Percentiles rank a stretch among this genome's conserved stretches.
Evolutionary conservation across 805 yeast genomes (phyloP).

Genomic region (Metschnikowia anglica): DNA sequence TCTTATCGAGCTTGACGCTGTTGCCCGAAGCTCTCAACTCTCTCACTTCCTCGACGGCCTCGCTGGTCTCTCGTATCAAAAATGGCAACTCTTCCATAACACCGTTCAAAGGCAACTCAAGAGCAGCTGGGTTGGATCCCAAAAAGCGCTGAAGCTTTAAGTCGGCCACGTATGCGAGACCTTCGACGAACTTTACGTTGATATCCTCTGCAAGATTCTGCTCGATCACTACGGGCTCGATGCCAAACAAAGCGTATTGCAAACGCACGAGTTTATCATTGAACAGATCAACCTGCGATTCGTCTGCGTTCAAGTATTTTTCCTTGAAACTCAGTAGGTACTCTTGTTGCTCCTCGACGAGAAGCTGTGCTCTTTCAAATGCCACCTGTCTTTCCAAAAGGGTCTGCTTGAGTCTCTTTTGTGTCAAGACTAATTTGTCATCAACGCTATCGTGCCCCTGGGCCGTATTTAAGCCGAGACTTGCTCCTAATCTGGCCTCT

Average conservation of each 20-base stretch:
- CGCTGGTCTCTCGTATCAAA: conserved; percentile 32
- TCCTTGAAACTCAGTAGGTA: conserved; percentile 58
- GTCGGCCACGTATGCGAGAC: conserved; percentile 67
- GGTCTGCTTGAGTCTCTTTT: conserved; percentile 73
- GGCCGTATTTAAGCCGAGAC: conserved; percentile 27
- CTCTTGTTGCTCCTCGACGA: conserved; percentile 42
- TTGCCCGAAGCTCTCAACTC: conserved; percentile 47
- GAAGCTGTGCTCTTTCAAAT: conserved; percentile 55
- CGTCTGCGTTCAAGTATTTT: conserved; percentile 54
- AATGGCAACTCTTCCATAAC: conserved; percentile 43
- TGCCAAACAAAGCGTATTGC: conserved; percentile 83
- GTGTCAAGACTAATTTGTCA: conserved; percentile 35
- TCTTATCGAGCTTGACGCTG: conserved; percentile 33
- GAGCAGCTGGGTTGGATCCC: conserved; percentile 25
- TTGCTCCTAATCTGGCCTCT: conserved; percentile 61
- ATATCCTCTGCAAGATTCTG: conserved; percentile 57
- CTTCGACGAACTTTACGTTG: conserved; percentile 51
- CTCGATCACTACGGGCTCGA: conserved; percentile 62
- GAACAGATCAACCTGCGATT: conserved; percentile 52
- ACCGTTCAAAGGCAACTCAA: conserved; percentile 39
- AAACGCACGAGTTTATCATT: conserved; percentile 73
- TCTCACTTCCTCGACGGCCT: conserved; percentile 47
- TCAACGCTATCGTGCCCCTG: conserved; percentile 43
- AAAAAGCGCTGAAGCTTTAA: conserved; percentile 52
- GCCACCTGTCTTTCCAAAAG: conserved; percentile 81